These are phyloP conservation scores for Pleurotus sapidus DNA, from an alignment of 768 basidiomycete species.

Conservation along the genomic window DNA sequence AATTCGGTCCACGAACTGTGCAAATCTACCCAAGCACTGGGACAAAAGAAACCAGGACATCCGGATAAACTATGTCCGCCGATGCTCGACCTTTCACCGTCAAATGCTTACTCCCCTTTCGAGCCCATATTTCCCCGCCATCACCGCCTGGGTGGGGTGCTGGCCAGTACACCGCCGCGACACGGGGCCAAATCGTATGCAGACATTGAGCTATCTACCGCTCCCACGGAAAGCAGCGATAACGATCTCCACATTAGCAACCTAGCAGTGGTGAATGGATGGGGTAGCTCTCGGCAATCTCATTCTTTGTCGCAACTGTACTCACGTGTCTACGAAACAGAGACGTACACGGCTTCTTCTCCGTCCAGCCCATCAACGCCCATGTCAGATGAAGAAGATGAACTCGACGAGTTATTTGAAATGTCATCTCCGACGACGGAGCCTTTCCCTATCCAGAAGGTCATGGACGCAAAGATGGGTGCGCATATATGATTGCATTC, in stretches of 20 bases:
- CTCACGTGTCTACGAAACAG: constrained; percentile 14
- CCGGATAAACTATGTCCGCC: not conserved
- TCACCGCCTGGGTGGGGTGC: constrained; percentile 16
- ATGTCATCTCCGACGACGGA: constrained; percentile 48
- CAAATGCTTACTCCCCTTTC: not conserved
- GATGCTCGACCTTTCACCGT: not conserved
- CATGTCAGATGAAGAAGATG: constrained; percentile 39
- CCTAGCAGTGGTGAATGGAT: constrained; percentile 61
- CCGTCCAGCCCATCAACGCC: constrained; percentile 40
- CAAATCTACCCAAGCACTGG: not conserved
- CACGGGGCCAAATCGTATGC: constrained; percentile 15
- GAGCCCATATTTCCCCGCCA: constrained; percentile 42
- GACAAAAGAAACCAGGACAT: not conserved
- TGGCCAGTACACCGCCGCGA: constrained; percentile 6
- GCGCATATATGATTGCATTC: constrained; percentile 1
- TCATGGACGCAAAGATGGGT: constrained; percentile 53
- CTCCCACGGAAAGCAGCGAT: constrained; percentile 35
- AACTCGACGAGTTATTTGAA: constrained; percentile 51
- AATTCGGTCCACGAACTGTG: not conserved
- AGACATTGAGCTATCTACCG: constrained; percentile 22
- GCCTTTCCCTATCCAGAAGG: constrained; percentile 25
- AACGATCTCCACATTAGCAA: constrained; percentile 43
- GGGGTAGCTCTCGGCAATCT: constrained; percentile 37
- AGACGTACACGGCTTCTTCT: constrained; percentile 36
- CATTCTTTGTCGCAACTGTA: too few relatives aligned